A percentile compares a stretch with the other conserved stretches of the same genome.
phyloP scores from a whole-genome alignment of 2,329 filamentous ascomycete genomes.

The Fusarium sp. region DNA sequence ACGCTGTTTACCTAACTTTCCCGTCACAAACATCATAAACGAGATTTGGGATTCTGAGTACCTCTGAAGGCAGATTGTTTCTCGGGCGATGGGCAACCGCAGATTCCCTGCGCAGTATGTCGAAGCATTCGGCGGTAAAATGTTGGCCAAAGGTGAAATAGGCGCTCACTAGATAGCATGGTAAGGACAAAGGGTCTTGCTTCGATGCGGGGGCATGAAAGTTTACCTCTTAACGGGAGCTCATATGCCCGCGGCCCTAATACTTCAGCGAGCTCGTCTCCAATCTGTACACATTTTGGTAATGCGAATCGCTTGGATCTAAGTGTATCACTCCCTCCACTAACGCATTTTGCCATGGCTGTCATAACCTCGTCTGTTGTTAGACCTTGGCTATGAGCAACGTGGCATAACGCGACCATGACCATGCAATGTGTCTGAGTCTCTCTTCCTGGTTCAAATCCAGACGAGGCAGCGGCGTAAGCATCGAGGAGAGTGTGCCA shows the following conservation, averaged over 20 bases:
- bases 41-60: slow-evolving; percentile 40
- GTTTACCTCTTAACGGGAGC: slow-evolving; percentile 43
- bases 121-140: slow-evolving; percentile 43
- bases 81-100: slow-evolving; percentile 39
- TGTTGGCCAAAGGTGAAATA: slow-evolving; percentile 45
- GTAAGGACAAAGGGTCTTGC: slow-evolving; percentile 29
- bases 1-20: slow-evolving; percentile 38
- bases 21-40: slow-evolving; percentile 42
- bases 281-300: slow-evolving; percentile 44
- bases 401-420: slow-evolving; percentile 43
- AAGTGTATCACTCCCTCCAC: slow-evolving; percentile 41
- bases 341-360: slow-evolving; percentile 43
- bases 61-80: slow-evolving; percentile 36
- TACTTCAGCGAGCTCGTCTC: slow-evolving; percentile 41
- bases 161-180: slow-evolving; percentile 36
- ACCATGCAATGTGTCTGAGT: slow-evolving; percentile 44
- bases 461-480: slow-evolving; percentile 38
- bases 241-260: slow-evolving; percentile 42
- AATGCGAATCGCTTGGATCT: slow-evolving; percentile 43
- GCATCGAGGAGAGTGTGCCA: slow-evolving; percentile 40
- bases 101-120: slow-evolving; percentile 40
- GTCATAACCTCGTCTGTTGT: slow-evolving; percentile 36
- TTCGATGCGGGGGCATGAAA: slow-evolving; percentile 9
- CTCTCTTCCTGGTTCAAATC: slow-evolving; percentile 39
- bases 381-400: slow-evolving; percentile 39